Conservation (phyloP, 148 eudicot genomes). For the Camellia granthamiana region DNA sequence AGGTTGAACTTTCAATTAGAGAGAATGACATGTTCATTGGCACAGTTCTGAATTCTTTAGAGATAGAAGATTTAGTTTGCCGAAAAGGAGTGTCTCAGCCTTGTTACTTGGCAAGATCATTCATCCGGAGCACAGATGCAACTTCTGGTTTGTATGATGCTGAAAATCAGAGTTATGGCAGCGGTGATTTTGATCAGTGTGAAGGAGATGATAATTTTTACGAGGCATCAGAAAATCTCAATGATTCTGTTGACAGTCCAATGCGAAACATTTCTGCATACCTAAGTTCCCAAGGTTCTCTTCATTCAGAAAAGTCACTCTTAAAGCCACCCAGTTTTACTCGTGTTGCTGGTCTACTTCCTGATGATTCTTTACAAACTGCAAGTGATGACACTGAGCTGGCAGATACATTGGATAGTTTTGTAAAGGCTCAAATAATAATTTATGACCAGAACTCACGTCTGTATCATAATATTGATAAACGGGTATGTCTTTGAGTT, state of each 20-base stretch:
- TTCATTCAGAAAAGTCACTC: slow-evolving; percentile 39
- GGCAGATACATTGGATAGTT: slow-evolving; percentile 65
- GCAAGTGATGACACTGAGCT: slow-evolving; percentile 35
- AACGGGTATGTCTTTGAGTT: slow-evolving; percentile 44
- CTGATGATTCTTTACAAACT: slow-evolving; percentile 40
- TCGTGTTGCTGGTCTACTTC: slow-evolving; percentile 66
- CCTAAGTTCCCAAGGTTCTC: slow-evolving; percentile 24
- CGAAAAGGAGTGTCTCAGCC: slow-evolving; percentile 42
- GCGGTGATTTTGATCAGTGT: slow-evolving; percentile 38
- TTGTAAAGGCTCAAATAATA: slow-evolving; percentile 91
- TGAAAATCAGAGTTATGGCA: slow-evolving; percentile 28
- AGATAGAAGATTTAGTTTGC: slow-evolving; percentile 84
- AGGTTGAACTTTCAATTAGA: slow-evolving; percentile 82
- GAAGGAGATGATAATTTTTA: slow-evolving; percentile 87
- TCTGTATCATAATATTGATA: slow-evolving; percentile 64
- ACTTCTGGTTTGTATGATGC: slow-evolving; percentile 34
- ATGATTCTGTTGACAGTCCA: slow-evolving; percentile 55
- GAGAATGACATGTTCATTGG: slow-evolving; percentile 88
- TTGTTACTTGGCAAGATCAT: slow-evolving; percentile 77
- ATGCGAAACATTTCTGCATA: slow-evolving; percentile 23
- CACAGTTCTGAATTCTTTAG: slow-evolving; percentile 80
- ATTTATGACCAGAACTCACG: slow-evolving; percentile 76
- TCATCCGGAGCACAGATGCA: slow-evolving; percentile 55
- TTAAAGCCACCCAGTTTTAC: slow-evolving; percentile 63
- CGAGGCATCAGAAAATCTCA: slow-evolving; percentile 79